Base-by-base conservation (phyloP, 345 rosid species). In the Linum tenue region DNA sequence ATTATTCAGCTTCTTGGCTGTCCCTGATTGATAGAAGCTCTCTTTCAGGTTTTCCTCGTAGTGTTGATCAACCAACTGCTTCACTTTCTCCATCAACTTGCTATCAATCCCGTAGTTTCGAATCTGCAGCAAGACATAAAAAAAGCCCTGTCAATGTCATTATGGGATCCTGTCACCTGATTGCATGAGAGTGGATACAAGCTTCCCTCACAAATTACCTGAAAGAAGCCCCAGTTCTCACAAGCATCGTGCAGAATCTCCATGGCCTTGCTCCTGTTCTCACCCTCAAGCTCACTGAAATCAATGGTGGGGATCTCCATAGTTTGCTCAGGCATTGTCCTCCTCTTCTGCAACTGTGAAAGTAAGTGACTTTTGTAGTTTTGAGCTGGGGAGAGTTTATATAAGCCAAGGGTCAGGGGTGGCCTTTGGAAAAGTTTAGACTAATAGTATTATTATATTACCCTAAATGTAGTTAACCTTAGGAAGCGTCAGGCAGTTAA, bases 191-290 rank as follows among this genome's bases (percentile, higher is more conserved):
- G 39, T 57, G 60, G 39, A n/a, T 39, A 56, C 56, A 22, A 36
- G 31, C 31, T 22, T 22, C 31, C 31, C 31, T 22, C 31, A 17
- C 36, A 5, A 37, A 37, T 15, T 51, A 91, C 96, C 98, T 79
- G 83, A 72, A 89, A 84, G 81, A 79, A 89, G 35, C 98, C 96
- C 91, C 90, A 87, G 70, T 89, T 82, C 80, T 84, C 86, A 66
- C 96, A 89, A 65, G 95, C 98, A 70, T 87, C 79, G 36, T 87
- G 84, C 66, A 91, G 92, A 69, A 67, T 73, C 15, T 86, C 80
- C 94, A 86, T 79, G 10, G 83, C 83, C 64, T 82, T 74, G 83
- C 74, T 71, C 74, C 81, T 83, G 61, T 79, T 83, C 66, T 84
- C 85, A 10, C 96, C 92, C 61, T 82, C 76, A 37, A 89, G 76